These are phyloP conservation scores for Mycena latifolia DNA, from an alignment of 768 basidiomycete genomes.

Conservation along the genomic window DNA sequence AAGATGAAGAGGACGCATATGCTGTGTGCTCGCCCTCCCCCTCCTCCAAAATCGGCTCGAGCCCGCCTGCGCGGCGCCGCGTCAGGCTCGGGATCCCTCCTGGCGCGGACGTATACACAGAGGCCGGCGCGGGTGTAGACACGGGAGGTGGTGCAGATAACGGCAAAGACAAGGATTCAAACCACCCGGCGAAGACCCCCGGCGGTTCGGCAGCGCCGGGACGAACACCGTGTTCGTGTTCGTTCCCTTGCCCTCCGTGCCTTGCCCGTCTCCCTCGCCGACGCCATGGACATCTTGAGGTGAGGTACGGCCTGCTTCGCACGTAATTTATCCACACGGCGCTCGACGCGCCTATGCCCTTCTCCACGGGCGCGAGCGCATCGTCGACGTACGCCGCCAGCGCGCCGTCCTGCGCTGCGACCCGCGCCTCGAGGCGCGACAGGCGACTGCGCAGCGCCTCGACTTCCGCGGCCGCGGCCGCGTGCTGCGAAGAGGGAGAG, in stretches of 20 bases:
- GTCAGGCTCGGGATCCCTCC: too few species aligned
- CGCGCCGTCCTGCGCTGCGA: constrained; percentile 7
- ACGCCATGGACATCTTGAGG: neutral
- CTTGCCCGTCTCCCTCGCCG: too few species aligned
- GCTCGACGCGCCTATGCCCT: constrained; percentile 19
- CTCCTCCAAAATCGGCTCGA: constrained; percentile 26
- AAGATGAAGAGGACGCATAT: too few species aligned
- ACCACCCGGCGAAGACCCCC: neutral
- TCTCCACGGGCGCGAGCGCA: constrained; percentile 21
- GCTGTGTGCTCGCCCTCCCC: neutral
- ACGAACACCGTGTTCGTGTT: constrained; percentile 12
- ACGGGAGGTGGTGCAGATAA: neutral
- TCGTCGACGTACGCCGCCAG: constrained; percentile 24
- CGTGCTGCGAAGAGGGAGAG: neutral
- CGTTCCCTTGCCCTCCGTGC: too few species aligned
- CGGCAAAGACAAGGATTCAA: neutral
- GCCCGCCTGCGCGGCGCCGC: neutral
- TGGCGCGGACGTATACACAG: neutral
- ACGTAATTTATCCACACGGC: constrained; percentile 21
- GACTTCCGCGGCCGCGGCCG: neutral
- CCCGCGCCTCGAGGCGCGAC: neutral
- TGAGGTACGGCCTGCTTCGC: neutral
- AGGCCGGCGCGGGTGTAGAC: neutral
- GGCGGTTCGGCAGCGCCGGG: constrained; percentile 4
- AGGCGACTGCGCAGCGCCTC: constrained; percentile 2